Evolutionary conservation across 2,329 filamentous ascomycete genomes (phyloP), one percentile per base, ranked within the genome.

Genomic region (Hypoxylon sp.): DNA sequence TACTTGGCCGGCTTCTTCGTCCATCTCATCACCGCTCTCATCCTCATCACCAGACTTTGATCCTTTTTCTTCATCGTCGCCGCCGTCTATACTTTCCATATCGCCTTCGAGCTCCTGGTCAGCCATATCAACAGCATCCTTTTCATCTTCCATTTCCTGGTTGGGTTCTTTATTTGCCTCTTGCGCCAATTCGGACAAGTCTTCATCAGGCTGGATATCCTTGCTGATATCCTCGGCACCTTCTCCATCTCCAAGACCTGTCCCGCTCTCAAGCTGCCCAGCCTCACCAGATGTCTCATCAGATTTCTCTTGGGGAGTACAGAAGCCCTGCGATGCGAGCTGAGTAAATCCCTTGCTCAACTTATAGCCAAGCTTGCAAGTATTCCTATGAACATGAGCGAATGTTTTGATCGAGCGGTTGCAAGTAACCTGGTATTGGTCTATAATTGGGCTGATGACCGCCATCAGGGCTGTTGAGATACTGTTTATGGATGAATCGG

Each of bases 141-240:
- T 89, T 76, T 95, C 88, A 72, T 94, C 90, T 72, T 94, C 91
- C 60, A 94, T 91, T 14, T 92, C 91, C 1, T 84, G 86, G 10
- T 83, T 84, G 70, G 92, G 81, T 50, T 86, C 87, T 68, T 90
- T 87, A 67, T 93, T 91, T 46, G 90, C 87, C 75, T 98, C 92
- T 78, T 98, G 93, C 0, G 96, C 95, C 48, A 99, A 84, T 73
- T 99, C 96, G 0, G 92, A 90, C 3, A 99, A 83, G 77, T 99
- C 94, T 78, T 99, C 96, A 67, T 99, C 95, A 14, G 95, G 91
- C 70, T 93, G 90, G 51, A 99, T 92, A 76, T 99, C 96, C 78
- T 99, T 98, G 81, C 94, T 98, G 71, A 99, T 98, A 79, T 99
- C 95, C 78, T 99, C 94, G 3, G 92, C 94, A 17, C 95, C 97